phyloP scores from a whole-genome alignment of 2,329 filamentous ascomycete genomes.

The Monosporascus cannonballus region DNA sequence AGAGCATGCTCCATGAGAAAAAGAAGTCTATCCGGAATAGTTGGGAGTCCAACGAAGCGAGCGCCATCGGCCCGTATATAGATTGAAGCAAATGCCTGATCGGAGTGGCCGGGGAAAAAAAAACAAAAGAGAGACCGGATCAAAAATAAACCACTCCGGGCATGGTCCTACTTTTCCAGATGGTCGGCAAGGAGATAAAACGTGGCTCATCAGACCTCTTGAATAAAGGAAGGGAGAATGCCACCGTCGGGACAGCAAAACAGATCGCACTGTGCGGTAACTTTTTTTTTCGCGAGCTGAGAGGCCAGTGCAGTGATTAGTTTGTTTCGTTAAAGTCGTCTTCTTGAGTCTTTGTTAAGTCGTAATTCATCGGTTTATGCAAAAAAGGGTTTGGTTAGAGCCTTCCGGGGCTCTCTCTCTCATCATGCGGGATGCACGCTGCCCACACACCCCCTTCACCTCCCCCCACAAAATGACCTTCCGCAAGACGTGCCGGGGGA shows the following conservation, averaged over 20 bases:
- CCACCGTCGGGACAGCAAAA: background rate
- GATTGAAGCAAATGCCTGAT: background rate
- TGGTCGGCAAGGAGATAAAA: background rate
- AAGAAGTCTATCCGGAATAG: background rate
- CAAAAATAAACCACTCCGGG: background rate
- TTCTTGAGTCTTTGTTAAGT: background rate
- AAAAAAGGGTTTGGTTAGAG: background rate
- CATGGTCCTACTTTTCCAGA: background rate
- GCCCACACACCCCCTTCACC: too few relatives aligned
- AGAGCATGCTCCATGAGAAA: background rate
- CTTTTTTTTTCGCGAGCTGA: background rate
- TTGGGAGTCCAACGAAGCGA: background rate
- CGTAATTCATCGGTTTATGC: background rate
- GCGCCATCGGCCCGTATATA: background rate
- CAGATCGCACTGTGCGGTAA: background rate
- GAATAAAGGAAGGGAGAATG: background rate
- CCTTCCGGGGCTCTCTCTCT: too few relatives aligned
- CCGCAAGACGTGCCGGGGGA: conserved; percentile 23
- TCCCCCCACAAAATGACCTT: conserved; percentile 10
- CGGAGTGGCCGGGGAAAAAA: background rate
- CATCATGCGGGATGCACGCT: too few relatives aligned
- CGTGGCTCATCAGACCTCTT: background rate
- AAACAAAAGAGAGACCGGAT: background rate
- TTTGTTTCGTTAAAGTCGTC: background rate
- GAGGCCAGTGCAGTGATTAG: background rate